Base-by-base conservation (phyloP, 345 rosid genomes). In the Isatis tinctoria region DNA sequence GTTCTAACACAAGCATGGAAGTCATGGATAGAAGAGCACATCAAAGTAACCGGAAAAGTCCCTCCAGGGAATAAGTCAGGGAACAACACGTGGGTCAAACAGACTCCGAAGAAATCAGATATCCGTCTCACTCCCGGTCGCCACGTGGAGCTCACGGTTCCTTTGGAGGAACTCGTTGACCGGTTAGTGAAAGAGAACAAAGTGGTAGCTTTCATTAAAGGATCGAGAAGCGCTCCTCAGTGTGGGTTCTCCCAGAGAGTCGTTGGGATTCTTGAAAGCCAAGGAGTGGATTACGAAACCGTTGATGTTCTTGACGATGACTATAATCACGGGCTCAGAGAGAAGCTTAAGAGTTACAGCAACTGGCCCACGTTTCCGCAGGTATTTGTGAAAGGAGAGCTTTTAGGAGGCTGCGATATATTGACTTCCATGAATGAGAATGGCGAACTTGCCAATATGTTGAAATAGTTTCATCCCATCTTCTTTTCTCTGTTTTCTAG, bases 351-450 rank as follows among this genome's bases (percentile, higher is more conserved):
- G 89, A 86, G 65, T 74, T 94, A 90, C 37, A 94, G 96, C 70
- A 94, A 82, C 61, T 90, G 98, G 98, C 96, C 96, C 12, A 91
- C 98, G 33, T 88, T 94, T 72, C 97, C 97, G 0, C 98, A 91
- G 65, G 65, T 91, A 11, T 94, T 89, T 69, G 88, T 86, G 65
- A 78, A 84, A 39, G 98, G 97, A 4, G 95, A 94, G 64, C 79
- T 94, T 78, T 36, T 94, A 5, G 98, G 96, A 30, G 95, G 97
- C 35, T 91, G 93, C 52, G 96, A 94, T 79, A 91, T 94, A 71
- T 75, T 94, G 74, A 82, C 87, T 37, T 85, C 92, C 8, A 90
- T 91, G 93, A 68, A 84, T 26, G 95, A 94, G 75, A 91, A 82
- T 52, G 97, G 97, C 5, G 96, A 91, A 83, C 88, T 94, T 67